Evolutionary conservation across 108 stramenopile genomes (phyloP), one percentile per base, ranked within the genome.

Genomic region (Discostella stelligeroides): DNA sequence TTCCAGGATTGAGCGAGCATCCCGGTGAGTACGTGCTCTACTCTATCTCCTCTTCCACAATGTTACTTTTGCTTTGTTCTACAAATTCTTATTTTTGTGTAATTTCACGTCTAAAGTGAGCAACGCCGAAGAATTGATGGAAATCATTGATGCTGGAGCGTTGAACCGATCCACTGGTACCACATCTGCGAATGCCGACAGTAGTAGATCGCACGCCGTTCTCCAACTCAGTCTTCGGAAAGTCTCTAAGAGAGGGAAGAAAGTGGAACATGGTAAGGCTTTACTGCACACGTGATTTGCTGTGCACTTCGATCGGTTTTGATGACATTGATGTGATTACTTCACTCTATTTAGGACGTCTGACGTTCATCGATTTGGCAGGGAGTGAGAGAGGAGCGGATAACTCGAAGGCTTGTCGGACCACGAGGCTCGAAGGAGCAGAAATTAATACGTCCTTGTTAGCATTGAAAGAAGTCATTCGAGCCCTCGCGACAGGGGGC

Each of bases 401-500:
- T 77, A 98, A 97, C 5, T 86, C 86, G 54, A 94, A 82, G 57
- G 88, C 96, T 55, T 93, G 92, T 72, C 87, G 94, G 20, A 95
- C 97, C 28, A 90, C 97, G 7, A 76, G 99, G 17, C 65, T 98
- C 80, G 99, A 99, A 73, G 95, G 97, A 29, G 98, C 99, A 27
- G 99, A 98, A 63, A 99, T 99, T 82, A 99, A 99, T 81, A 99
- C 98, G 37, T 89, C 87, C 10, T 68, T 99, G 8, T 79, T 99
- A 56, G 98, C 99, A n/a, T 80, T 99, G 58, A 99, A 99, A 78
- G 99, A 99, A 71, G 98, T 98, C 49, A 98, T 99, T 80, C 90
- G 98, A 34, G 98, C 97, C 10, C 73, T 98, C 14, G 99, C 97
- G 56, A 87, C 89, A 25, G 94, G 92, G 20, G 78, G 82, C 46